Base-by-base conservation (phyloP, 345 rosid species). In the Noccaea bulbosa region DNA sequence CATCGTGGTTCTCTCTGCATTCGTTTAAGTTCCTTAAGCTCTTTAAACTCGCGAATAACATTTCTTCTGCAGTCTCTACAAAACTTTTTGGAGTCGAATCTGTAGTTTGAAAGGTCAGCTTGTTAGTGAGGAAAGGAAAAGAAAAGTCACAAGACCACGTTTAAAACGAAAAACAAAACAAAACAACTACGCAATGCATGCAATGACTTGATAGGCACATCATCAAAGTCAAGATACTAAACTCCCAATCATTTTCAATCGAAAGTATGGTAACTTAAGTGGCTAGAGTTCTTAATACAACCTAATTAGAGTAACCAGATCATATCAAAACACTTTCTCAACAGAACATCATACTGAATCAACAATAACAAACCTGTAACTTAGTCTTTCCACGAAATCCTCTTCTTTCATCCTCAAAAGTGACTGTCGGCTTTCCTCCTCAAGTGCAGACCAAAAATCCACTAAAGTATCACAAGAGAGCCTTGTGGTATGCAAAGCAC, bases 351-450 rank as follows among this genome's bases (percentile, higher is more conserved):
- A 63, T 14, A 70, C 15, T 61, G 54, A 73, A 67, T 58, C 73
- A 65, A 54, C 69, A 38, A 73, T 65, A 35, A 68, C 89, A 74
- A 73, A 93, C 97, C 97, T 94, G 86, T 84, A 82, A 87, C 79
- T 84, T 11, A 94, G 89, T 81, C 93, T 91, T 81, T 91, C 99
- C 59, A 91, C 83, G 65, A 94, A 94, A 85, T 94, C 97, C 79
- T 91, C 99, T 83, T 94, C 99, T 82, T 94, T 94, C 95, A 94
- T 94, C 62, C 85, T 89, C 71, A 94, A 81, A 65, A 91, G 91
- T 63, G 99, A 91, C 32, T 70, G 87, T 45, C 84, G 86, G 5
- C 89, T 89, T 78, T 94, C 95, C 79, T 88, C 97, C 56, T 89
- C 93, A 67, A 91, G 89, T 41, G 89, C 90, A 15, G 92, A 91